These are phyloP conservation scores for Tillandsia fasciculata DNA, from an alignment of 176 grass and related monocot species.

Conservation along the genomic window DNA sequence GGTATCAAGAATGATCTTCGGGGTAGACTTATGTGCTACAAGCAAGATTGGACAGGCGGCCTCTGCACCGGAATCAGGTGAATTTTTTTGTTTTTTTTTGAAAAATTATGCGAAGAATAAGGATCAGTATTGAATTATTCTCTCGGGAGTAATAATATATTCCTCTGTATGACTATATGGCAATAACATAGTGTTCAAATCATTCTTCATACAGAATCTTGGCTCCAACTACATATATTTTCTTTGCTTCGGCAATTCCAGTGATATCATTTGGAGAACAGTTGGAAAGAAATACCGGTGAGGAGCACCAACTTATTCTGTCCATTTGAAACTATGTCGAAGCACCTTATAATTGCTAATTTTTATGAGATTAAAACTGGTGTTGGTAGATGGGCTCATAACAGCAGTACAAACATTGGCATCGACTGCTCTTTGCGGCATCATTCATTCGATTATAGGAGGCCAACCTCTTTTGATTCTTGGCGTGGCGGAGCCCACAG, in stretches of 20 bases:
- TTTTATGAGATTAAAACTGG: not conserved
- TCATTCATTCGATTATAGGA: slow-evolving; percentile 91
- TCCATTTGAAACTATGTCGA: too few relatives aligned
- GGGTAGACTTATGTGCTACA: slow-evolving; percentile 78
- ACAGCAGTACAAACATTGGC: slow-evolving; percentile 95
- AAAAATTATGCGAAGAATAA: too few relatives aligned
- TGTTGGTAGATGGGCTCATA: slow-evolving; percentile 56
- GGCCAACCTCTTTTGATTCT: slow-evolving; percentile 93
- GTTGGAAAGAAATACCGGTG: slow-evolving; percentile 87
- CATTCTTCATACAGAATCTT: slow-evolving; percentile 46
- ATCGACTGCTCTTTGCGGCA: slow-evolving; percentile 83
- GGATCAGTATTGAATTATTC: not conserved
- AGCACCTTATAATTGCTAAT: not conserved
- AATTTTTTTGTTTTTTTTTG: not conserved
- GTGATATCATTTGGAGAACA: slow-evolving; percentile 99
- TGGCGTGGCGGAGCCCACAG: slow-evolving; percentile 86
- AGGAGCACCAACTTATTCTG: not conserved
- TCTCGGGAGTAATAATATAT: not conserved
- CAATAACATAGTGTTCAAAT: not conserved
- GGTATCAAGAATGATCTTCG: slow-evolving; percentile 84
- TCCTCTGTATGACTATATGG: not conserved
- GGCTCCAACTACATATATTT: slow-evolving; percentile 96
- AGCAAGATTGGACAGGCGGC: slow-evolving; percentile 89
- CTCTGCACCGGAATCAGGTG: slow-evolving; percentile 78
- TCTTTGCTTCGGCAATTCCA: slow-evolving; percentile 96